phyloP scores from a whole-genome alignment of 1,284 basidiomycete genomes.

The Naganishia cerealis region DNA sequence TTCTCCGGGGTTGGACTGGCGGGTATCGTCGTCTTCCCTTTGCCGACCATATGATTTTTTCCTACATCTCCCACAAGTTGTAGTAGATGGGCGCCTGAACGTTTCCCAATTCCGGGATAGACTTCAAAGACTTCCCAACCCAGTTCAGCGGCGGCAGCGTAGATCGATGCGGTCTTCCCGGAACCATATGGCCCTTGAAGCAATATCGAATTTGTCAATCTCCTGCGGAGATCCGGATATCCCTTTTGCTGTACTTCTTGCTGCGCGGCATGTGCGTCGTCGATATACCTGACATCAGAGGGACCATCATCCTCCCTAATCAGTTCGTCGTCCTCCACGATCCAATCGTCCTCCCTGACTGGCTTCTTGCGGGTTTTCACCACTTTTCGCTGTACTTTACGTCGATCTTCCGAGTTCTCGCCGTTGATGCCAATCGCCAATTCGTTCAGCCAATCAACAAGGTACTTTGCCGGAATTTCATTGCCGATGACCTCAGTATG shows the following conservation, averaged over 20 bases:
- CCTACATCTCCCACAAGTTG: slow-evolving; percentile 87
- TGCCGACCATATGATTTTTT: slow-evolving; percentile 76
- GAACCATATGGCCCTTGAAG: slow-evolving; percentile 77
- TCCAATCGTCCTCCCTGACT: slow-evolving; percentile 44
- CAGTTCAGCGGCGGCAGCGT: slow-evolving; percentile 87
- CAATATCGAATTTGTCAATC: slow-evolving; percentile 78
- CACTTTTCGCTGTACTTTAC: slow-evolving; percentile 46
- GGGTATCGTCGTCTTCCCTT: slow-evolving; percentile 28
- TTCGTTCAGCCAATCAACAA: slow-evolving; percentile 77
- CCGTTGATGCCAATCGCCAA: slow-evolving; percentile 62
- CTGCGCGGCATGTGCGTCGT: slow-evolving; percentile 34
- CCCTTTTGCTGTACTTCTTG: slow-evolving; percentile 39
- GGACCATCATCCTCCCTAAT: slow-evolving; percentile 39
- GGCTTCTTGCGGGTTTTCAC: slow-evolving; percentile 37
- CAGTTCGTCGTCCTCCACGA: slow-evolving; percentile 51
- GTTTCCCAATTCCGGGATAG: slow-evolving; percentile 87
- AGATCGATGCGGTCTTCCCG: slow-evolving; percentile 90
- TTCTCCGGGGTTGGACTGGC: slow-evolving; percentile 28
- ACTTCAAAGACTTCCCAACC: slow-evolving; percentile 97
- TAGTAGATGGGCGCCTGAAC: slow-evolving; percentile 76
- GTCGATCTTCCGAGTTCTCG: slow-evolving; percentile 34
- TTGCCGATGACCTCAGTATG: slow-evolving; percentile 81
- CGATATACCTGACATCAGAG: slow-evolving; percentile 4
- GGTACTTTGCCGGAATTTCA: slow-evolving; percentile 68
- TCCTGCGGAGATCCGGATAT: slow-evolving; percentile 42